phyloP scores from a whole-genome alignment of 768 basidiomycete genomes.

The Podaxis pistillaris region DNA sequence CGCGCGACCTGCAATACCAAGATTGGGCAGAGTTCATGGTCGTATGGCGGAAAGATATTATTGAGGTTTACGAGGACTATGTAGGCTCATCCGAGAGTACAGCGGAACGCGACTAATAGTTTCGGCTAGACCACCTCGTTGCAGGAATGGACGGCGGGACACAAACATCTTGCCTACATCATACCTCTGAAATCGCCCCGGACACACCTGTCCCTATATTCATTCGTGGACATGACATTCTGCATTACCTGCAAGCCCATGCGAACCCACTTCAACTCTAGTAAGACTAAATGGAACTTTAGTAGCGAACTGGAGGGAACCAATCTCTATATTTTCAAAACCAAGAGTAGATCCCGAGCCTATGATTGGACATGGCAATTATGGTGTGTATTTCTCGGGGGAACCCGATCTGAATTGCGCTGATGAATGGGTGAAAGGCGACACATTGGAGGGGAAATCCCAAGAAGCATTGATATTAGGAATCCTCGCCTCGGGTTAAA shows the following conservation, averaged over 20 bases:
- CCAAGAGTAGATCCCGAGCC: conserved; percentile 72
- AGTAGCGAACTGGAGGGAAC: conserved; percentile 49
- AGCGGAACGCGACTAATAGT: neutral
- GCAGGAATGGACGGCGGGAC: conserved; percentile 58
- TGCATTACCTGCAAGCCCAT: conserved; percentile 68
- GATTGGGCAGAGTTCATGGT: conserved; percentile 85
- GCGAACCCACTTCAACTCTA: conserved; percentile 36
- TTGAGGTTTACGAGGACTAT: conserved; percentile 87
- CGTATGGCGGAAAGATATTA: conserved; percentile 70
- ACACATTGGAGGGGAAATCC: conserved; percentile 70
- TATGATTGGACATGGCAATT: conserved; percentile 90
- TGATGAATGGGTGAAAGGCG: conserved; percentile 42
- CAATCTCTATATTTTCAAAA: conserved; percentile 85
- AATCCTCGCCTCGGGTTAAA: conserved; percentile 67
- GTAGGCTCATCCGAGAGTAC: conserved; percentile 41
- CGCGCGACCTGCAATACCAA: conserved; percentile 58
- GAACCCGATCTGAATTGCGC: conserved; percentile 5
- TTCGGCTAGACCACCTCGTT: conserved; percentile 15
- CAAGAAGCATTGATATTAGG: conserved; percentile 64
- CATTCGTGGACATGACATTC: conserved; percentile 83
- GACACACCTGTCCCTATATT: conserved; percentile 82
- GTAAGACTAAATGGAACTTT: conserved; percentile 31
- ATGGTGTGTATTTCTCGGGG: conserved; percentile 45
- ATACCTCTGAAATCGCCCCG: conserved; percentile 65
- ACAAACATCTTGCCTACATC: conserved; percentile 76